phyloP scores from a whole-genome alignment of 2,329 filamentous ascomycete genomes.

The Graphilbum fragrans region DNA sequence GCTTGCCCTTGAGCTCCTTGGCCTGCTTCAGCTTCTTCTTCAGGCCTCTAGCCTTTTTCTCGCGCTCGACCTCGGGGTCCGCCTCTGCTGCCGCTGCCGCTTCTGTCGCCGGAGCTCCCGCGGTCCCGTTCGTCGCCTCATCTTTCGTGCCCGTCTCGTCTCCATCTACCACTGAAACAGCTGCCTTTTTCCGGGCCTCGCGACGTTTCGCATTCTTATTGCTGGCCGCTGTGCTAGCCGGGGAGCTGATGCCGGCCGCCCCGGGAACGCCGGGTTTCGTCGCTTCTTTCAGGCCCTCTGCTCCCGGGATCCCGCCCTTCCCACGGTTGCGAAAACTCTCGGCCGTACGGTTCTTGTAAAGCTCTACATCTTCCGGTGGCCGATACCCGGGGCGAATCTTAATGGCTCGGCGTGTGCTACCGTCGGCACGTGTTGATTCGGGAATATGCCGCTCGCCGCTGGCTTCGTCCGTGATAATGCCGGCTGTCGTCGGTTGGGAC shows the following conservation, averaged over 20 bases:
- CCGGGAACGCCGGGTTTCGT: background rate
- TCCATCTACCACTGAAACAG: background rate
- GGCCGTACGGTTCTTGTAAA: slow-evolving; percentile 89
- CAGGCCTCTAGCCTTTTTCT: slow-evolving; percentile 85
- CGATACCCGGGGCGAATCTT: slow-evolving; percentile 87
- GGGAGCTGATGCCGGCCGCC: slow-evolving; percentile 24
- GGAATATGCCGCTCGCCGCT: slow-evolving; percentile 84
- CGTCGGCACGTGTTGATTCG: slow-evolving; percentile 74
- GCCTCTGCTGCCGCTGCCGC: slow-evolving; percentile 33
- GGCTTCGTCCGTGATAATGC: slow-evolving; percentile 63
- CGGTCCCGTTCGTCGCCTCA: slow-evolving; percentile 28
- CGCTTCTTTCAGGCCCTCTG: slow-evolving; percentile 40
- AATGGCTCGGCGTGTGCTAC: slow-evolving; percentile 86
- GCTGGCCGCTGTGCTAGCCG: slow-evolving; percentile 36
- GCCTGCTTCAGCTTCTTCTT: slow-evolving; percentile 95
- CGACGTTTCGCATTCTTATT: slow-evolving; percentile 82
- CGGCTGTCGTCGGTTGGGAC: slow-evolving; percentile 34
- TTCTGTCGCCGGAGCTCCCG: slow-evolving; percentile 54
- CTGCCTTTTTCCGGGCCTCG: slow-evolving; percentile 41
- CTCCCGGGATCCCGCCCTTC: slow-evolving; percentile 62
- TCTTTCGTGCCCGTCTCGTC: slow-evolving; percentile 39
- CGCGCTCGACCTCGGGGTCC: slow-evolving; percentile 56
- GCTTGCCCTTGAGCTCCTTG: slow-evolving; percentile 79
- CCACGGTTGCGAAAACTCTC: slow-evolving; percentile 71
- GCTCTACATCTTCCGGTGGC: slow-evolving; percentile 87